Evolutionary conservation across 352 stramenopile species (phyloP).

Genomic region (Phytophthora pseudosyringae): DNA sequence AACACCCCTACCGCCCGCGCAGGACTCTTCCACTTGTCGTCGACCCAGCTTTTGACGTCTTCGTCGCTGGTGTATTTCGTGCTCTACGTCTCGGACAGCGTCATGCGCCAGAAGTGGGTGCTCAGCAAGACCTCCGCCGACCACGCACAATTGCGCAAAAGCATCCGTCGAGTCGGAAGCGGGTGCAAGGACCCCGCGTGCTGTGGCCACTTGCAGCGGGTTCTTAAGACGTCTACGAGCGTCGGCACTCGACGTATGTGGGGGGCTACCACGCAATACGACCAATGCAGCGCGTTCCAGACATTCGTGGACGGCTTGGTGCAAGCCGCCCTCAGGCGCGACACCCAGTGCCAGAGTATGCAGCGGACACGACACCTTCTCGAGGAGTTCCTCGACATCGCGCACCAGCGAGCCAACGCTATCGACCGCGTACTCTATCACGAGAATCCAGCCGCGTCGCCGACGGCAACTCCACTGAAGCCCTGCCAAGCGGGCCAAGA

Average conservation of each 20-base stretch:
- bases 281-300: conserved; percentile 59
- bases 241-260: conserved; percentile 24
- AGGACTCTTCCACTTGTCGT: conserved; percentile 27
- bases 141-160: conserved; percentile 51
- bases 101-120: conserved; percentile 75
- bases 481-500: conserved; percentile 10
- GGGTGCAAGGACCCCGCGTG: conserved; percentile 56
- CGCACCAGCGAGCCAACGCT: conserved; percentile 33
- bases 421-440: conserved; percentile 34
- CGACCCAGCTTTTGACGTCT: conserved; percentile 15
- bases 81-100: conserved; percentile 77
- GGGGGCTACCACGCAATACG: conserved; percentile 44
- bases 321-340: conserved; percentile 37
- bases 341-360: conserved; percentile 53
- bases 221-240: conserved; percentile 41
- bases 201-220: conserved; percentile 62
- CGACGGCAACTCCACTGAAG: conserved; percentile 16
- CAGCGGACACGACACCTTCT: conserved; percentile 42
- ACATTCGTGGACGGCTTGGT: conserved; percentile 73
- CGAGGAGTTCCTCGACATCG: conserved; percentile 63
- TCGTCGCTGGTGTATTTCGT: conserved; percentile 51
- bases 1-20: conserved; percentile 19
- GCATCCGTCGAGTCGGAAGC: conserved; percentile 36
- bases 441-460: conserved; percentile 18
- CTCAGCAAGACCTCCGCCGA: conserved; percentile 60